Conservation (phyloP, 2,329 filamentous ascomycete species). For the Fusarium tuaranense region DNA sequence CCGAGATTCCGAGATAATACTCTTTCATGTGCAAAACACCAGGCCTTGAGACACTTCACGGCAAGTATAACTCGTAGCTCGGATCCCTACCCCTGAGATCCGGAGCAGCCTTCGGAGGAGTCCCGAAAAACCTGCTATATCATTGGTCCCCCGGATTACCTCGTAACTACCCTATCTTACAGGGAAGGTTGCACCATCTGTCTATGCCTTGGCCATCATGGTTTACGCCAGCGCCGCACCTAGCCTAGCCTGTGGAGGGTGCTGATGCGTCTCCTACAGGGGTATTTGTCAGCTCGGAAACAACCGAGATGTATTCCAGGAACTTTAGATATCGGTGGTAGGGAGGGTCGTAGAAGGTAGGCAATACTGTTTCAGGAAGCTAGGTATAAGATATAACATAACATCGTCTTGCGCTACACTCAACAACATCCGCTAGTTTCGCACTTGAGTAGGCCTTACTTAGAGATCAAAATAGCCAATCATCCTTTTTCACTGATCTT, state of each 20-base stretch:
- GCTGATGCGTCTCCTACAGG: background rate
- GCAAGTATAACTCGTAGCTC: background rate
- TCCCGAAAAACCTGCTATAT: background rate
- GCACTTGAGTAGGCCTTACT: background rate
- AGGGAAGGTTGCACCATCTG: background rate
- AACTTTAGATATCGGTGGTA: background rate
- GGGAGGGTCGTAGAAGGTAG: background rate
- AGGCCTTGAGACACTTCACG: background rate
- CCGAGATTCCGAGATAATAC: background rate
- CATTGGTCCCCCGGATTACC: background rate
- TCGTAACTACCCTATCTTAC: background rate
- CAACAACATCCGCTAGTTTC: background rate
- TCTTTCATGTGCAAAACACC: background rate
- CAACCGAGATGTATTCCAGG: background rate
- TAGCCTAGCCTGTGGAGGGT: background rate
- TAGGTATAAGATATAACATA: background rate
- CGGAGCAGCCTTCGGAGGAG: background rate
- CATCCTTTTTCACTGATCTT: background rate
- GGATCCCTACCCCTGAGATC: background rate
- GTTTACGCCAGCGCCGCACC: background rate
- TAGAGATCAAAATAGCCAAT: background rate
- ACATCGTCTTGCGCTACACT: background rate
- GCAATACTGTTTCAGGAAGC: background rate
- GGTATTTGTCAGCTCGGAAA: background rate
- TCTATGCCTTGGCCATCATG: background rate